These are phyloP conservation scores for Priceomyces carsonii DNA, from an alignment of 805 yeast species.

Conservation along the genomic window DNA sequence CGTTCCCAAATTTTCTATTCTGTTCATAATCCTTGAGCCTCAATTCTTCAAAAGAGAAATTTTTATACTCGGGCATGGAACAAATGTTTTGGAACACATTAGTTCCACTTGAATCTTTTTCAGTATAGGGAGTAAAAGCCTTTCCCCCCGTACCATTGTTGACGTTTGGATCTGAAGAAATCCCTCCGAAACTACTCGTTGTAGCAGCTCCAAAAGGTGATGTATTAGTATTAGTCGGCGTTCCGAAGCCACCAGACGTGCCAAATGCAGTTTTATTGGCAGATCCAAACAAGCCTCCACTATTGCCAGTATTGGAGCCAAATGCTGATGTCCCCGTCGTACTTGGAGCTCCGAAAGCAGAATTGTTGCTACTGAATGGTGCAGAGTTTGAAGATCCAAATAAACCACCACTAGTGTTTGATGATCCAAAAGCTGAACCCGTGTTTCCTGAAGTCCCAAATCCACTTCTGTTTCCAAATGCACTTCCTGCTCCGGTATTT, in stretches of 20 bases:
- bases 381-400: constrained; percentile 28
- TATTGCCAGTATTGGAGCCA: constrained; percentile 20
- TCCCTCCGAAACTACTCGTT: constrained; percentile 17
- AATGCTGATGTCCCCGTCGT: constrained; percentile 8
- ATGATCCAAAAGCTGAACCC: constrained; percentile 25
- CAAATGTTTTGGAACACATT: constrained; percentile 68
- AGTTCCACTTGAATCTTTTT: constrained; percentile 67
- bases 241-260: constrained; percentile 28
- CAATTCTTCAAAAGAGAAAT: constrained; percentile 83
- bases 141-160: constrained; percentile 69
- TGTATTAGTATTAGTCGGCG: constrained; percentile 19
- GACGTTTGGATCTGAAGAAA: constrained; percentile 26
- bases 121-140: constrained; percentile 69
- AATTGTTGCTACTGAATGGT: constrained; percentile 17
- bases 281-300: constrained; percentile 20
- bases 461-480: constrained; percentile 24
- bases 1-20: constrained; percentile 61
- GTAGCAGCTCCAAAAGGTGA: constrained; percentile 27
- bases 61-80: constrained; percentile 88
- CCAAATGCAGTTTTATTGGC: constrained; percentile 17
- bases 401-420: constrained; percentile 20
- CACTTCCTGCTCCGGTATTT: constrained; percentile 23
- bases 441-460: constrained; percentile 20
- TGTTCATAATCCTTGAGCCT: constrained; percentile 85
- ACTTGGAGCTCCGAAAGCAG: constrained; percentile 17